Evolutionary conservation across 2,329 filamentous ascomycete genomes (phyloP).

Genomic region (Diaporthe vaccinii): DNA sequence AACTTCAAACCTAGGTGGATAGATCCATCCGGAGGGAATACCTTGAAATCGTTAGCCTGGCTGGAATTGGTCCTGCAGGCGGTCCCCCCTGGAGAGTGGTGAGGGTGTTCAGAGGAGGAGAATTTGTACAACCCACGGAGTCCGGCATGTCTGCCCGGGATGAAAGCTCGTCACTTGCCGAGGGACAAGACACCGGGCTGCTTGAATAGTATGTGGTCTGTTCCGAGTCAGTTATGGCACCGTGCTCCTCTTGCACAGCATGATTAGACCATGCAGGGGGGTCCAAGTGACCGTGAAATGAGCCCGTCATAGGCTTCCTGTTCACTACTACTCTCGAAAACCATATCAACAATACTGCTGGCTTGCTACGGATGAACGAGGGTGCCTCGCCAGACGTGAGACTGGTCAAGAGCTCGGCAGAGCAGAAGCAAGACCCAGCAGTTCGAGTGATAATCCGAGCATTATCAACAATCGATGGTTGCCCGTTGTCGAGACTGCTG

Average conservation of each 20-base stretch:
- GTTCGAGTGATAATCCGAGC: background rate
- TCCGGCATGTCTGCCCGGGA: background rate
- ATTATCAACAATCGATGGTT: background rate
- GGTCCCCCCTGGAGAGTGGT: background rate
- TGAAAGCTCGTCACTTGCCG: background rate
- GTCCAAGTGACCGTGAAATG: background rate
- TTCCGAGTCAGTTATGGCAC: background rate
- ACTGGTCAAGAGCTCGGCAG: background rate
- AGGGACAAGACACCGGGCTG: constrained; percentile 1
- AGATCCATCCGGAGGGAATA: background rate
- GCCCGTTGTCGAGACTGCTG: background rate
- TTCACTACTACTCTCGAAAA: background rate
- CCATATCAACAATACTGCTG: background rate
- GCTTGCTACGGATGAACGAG: background rate
- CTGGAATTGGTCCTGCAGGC: background rate
- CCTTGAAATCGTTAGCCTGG: constrained; percentile 16
- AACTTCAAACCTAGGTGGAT: constrained; percentile 8
- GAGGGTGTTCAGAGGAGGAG: background rate
- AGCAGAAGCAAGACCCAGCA: background rate
- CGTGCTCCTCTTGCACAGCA: background rate
- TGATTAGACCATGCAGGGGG: background rate
- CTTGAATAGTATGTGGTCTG: constrained; percentile 1
- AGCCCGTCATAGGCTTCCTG: background rate
- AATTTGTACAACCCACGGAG: background rate
- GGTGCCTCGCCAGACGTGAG: background rate